Percentiles rank a stretch among this genome's conserved stretches.
Evolutionary conservation across 768 basidiomycete genomes (phyloP).

Genomic region (Hygrophorus russula): DNA sequence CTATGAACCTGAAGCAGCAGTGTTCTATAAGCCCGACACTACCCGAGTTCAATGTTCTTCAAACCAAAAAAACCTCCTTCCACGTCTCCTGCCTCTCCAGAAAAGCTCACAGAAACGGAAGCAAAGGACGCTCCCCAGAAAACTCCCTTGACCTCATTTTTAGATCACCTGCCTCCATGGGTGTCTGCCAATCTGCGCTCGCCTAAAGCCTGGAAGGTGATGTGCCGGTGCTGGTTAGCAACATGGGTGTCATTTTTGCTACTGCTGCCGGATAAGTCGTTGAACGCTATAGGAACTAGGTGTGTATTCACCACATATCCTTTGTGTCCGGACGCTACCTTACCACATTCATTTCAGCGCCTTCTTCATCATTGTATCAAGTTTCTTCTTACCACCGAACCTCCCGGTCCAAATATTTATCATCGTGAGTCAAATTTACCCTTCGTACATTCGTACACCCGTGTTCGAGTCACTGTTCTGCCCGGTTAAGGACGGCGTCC

Average conservation of each 20-base stretch:
- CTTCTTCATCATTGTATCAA: slow-evolving; percentile 32
- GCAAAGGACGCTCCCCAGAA: too few relatives aligned
- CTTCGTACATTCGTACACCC: not conserved
- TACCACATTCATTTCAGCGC: slow-evolving; percentile 16
- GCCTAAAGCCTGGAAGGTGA: slow-evolving; percentile 23
- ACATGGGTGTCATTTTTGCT: slow-evolving; percentile 27
- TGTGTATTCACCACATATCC: slow-evolving; percentile 15
- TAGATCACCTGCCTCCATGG: slow-evolving; percentile 25
- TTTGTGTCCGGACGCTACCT: not conserved
- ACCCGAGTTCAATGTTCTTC: too few relatives aligned
- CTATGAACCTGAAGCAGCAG: too few relatives aligned
- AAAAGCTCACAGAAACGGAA: too few relatives aligned
- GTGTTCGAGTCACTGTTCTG: too few relatives aligned
- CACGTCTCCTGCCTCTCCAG: too few relatives aligned
- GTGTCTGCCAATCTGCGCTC: slow-evolving; percentile 23
- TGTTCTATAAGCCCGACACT: too few relatives aligned
- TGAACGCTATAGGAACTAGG: slow-evolving; percentile 28
- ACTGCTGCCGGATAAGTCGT: slow-evolving; percentile 26
- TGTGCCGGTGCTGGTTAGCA: slow-evolving; percentile 30
- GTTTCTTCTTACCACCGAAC: slow-evolving; percentile 35
- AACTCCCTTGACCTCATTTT: not conserved
- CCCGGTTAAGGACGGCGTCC: too few relatives aligned
- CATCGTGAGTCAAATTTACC: slow-evolving; percentile 23
- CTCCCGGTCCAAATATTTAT: slow-evolving; percentile 38
- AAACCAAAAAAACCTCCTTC: too few relatives aligned